Percentiles rank a stretch among this genome's conserved stretches.
These are phyloP conservation scores for Escovopsis weberi DNA, from an alignment of 2,329 filamentous ascomycete genomes.

Conservation along the genomic window DNA sequence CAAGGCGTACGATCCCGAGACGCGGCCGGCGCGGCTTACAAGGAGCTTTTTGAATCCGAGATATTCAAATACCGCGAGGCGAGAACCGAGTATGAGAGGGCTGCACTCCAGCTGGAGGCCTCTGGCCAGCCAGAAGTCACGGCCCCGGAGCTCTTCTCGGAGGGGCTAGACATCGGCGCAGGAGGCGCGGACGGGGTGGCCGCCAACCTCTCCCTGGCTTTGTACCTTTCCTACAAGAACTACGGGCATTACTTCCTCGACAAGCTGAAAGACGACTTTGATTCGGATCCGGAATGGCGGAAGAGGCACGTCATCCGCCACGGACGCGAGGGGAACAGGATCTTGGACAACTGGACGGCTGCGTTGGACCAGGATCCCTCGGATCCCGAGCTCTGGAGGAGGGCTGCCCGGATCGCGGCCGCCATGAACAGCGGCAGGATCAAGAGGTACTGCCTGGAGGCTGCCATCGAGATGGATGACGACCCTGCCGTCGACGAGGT, in stretches of 20 bases:
- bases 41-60: conserved; percentile 74
- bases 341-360: conserved; percentile 41
- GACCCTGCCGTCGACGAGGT: conserved; percentile 49
- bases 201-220: conserved; percentile 72
- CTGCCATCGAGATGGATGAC: conserved; percentile 52
- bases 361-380: conserved; percentile 52
- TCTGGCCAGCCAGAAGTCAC: conserved; percentile 23
- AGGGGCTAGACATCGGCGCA: conserved; percentile 39
- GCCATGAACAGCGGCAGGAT: conserved; percentile 43
- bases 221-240: conserved; percentile 93
- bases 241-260: conserved; percentile 88
- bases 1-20: conserved; percentile 65
- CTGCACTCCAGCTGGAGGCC: conserved; percentile 38
- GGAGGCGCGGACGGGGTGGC: conserved; percentile 58
- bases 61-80: conserved; percentile 90
- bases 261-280: conserved; percentile 19
- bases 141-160: conserved; percentile 31
- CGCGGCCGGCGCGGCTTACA: conserved; percentile 69
- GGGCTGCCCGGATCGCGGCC: conserved; percentile 41
- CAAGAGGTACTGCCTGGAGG: conserved; percentile 48
- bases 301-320: conserved; percentile 14
- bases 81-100: conserved; percentile 66
- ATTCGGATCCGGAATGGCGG: conserved; percentile 38
- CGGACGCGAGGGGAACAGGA: conserved; percentile 23
- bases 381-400: conserved; percentile 52